Base-by-base conservation (phyloP, 2,329 filamentous ascomycete species). In the Beauveria medogensis region DNA sequence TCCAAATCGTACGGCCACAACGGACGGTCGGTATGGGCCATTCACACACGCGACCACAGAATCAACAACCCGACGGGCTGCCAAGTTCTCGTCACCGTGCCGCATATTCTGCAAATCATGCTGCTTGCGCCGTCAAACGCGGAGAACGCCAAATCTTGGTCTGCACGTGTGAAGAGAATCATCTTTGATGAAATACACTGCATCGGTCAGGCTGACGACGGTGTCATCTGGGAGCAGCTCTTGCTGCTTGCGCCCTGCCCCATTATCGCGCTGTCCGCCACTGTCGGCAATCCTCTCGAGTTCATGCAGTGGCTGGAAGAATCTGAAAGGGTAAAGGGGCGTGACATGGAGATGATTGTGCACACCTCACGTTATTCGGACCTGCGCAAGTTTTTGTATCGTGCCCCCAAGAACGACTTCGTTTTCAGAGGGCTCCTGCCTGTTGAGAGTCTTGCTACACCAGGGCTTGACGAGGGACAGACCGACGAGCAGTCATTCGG, bases 111-210 rank as follows among this genome's bases (percentile, higher is more conserved):
- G 2, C 89, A 92, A 66, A 91, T 90, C 59, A 90, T 93, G 87
- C 77, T 92, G 1, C 74, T 89, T 55, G 79, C 82, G 0, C 85
- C 88, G 0, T 75, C 78, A 0, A 89, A 91, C 65, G 86, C 88
- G 3, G 82, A 80, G 9, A 75, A 77, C 2, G 54, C 65, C 1
- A 74, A 67, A 30, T 72, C 78, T 0, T 93, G 89, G 89, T 82
- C 88, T 0, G 78, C 79, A 3, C 77, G 86, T 57, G 80, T 92
- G 16, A 89, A 84, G 66, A 81, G 88, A 54, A 91, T 92, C 68
- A 91, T 92, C 55, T 92, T 92, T 62, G 89, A 93, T 67, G 89
- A 93, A 73, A 85, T 92, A 2, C 89, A 93, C 69, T 91, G 84
- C 40, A 92, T 93, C 62, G 88, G 89, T 0, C 85, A 92, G 69